Percentiles rank a stretch among this genome's conserved stretches.
phyloP scores from a whole-genome alignment of 306 rosid genomes.

The Glycine latifolia region DNA sequence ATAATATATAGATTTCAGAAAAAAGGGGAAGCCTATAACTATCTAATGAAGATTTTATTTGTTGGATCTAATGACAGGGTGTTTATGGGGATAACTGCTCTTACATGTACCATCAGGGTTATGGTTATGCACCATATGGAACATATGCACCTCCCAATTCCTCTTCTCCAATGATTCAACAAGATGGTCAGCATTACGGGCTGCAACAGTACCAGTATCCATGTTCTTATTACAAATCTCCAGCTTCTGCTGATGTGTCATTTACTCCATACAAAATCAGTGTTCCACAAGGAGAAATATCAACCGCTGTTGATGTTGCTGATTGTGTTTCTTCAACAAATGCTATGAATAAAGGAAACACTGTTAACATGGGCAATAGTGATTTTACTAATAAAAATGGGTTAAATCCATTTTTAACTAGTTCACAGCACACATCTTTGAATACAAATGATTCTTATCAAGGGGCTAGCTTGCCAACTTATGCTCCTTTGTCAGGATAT shows the following conservation, averaged over 20 bases:
- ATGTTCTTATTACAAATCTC: constrained; percentile 53
- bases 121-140: constrained; percentile 58
- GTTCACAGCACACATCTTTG: constrained; percentile 48
- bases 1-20: neutral
- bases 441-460: constrained; percentile 49
- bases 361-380: constrained; percentile 32
- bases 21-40: neutral
- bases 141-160: constrained; percentile 46
- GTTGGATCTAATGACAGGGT: constrained; percentile 47
- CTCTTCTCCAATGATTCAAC: constrained; percentile 53
- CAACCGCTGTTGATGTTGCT: constrained; percentile 37
- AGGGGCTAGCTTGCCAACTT: constrained; percentile 46
- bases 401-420: constrained; percentile 38
- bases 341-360: constrained; percentile 45
- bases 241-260: constrained; percentile 44
- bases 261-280: constrained; percentile 44
- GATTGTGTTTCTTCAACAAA: constrained; percentile 42
- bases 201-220: constrained; percentile 64
- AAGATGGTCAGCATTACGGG: constrained; percentile 54
- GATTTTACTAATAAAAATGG: constrained; percentile 45
- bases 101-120: constrained; percentile 57
- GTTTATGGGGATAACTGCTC: constrained; percentile 58
- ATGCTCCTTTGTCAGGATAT: constrained; percentile 49
- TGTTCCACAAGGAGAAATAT: constrained; percentile 47
- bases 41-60: constrained; percentile 1